These are phyloP conservation scores for Venturia effusa DNA, from an alignment of 2,329 filamentous ascomycete genomes.

Conservation along the genomic window DNA sequence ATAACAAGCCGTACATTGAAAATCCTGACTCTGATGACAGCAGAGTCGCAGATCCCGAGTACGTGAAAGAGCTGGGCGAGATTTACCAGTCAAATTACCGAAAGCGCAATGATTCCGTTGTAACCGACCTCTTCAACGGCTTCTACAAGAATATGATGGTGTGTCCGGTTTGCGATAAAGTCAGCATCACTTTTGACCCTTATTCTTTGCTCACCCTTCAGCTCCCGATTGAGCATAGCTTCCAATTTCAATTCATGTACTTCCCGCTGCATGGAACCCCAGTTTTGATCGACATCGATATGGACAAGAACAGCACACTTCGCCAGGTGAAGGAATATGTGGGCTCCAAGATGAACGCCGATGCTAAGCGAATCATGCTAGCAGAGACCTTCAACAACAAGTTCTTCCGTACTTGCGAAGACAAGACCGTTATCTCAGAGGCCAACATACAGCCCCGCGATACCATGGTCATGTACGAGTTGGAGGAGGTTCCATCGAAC, in stretches of 20 bases:
- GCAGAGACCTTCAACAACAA: slow-evolving; percentile 73
- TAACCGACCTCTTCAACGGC: slow-evolving; percentile 90
- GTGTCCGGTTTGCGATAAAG: slow-evolving; percentile 82
- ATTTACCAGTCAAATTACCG: slow-evolving; percentile 88
- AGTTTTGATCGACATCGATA: slow-evolving; percentile 63
- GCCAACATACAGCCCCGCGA: slow-evolving; percentile 52
- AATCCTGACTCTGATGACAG: slow-evolving; percentile 97
- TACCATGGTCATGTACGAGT: slow-evolving; percentile 62
- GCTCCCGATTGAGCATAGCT: slow-evolving; percentile 75
- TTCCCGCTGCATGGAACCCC: slow-evolving; percentile 64
- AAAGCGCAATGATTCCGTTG: slow-evolving; percentile 84
- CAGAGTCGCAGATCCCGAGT: slow-evolving; percentile 73
- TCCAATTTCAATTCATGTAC: slow-evolving; percentile 64
- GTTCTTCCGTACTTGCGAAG: slow-evolving; percentile 79
- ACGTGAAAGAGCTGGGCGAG: slow-evolving; percentile 75
- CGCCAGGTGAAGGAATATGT: slow-evolving; percentile 55
- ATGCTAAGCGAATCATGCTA: slow-evolving; percentile 56
- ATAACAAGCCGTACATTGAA: slow-evolving; percentile 94
- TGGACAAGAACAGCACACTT: slow-evolving; percentile 65
- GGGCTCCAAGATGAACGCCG: slow-evolving; percentile 42
- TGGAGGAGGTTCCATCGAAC: slow-evolving; percentile 72
- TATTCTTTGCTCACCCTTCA: slow-evolving; percentile 92
- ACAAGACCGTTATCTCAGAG: slow-evolving; percentile 58
- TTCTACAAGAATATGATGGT: slow-evolving; percentile 97
- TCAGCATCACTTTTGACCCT: slow-evolving; percentile 97